phyloP scores from a whole-genome alignment of 2,329 filamentous ascomycete species.

The Geosmithia putterillii region DNA sequence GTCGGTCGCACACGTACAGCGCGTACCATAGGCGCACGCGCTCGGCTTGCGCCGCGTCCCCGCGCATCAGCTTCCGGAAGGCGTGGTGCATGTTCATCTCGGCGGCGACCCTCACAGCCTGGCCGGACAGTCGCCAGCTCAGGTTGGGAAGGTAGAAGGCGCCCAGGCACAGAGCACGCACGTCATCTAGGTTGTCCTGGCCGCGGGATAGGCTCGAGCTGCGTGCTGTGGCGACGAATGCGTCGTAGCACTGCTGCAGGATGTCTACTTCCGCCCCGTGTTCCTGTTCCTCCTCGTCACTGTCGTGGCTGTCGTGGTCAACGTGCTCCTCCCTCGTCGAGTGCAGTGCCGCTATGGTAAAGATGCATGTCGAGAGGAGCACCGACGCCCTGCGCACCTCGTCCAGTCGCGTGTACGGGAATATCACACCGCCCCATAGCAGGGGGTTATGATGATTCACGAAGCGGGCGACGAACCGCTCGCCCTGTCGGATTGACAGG shows the following conservation, averaged over 20 bases:
- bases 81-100: conserved; percentile 42
- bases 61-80: conserved; percentile 31
- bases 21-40: conserved; percentile 46
- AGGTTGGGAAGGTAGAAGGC: conserved; percentile 52
- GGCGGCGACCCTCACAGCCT: conserved; percentile 44
- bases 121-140: conserved; percentile 48
- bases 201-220: conserved; percentile 41
- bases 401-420: conserved; percentile 32
- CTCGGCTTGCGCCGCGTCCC: conserved; percentile 35
- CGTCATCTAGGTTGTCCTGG: conserved; percentile 43
- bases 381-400: conserved; percentile 42
- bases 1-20: conserved; percentile 18
- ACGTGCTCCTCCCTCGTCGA: conserved; percentile 31
- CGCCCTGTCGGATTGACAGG: conserved; percentile 30
- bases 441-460: conserved; percentile 23
- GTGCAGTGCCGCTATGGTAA: conserved; percentile 47
- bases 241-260: conserved; percentile 32
- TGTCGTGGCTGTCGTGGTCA: background rate
- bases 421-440: conserved; percentile 37
- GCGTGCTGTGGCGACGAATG: conserved; percentile 43
- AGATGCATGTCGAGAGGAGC: conserved; percentile 41
- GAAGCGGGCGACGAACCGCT: conserved; percentile 27
- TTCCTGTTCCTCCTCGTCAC: background rate
- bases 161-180: conserved; percentile 47
- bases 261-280: conserved; percentile 19